Percentiles rank a stretch among this genome's conserved stretches.
phyloP scores from a whole-genome alignment of 2,329 filamentous ascomycete species.

The Cladosporium cucumerinum region DNA sequence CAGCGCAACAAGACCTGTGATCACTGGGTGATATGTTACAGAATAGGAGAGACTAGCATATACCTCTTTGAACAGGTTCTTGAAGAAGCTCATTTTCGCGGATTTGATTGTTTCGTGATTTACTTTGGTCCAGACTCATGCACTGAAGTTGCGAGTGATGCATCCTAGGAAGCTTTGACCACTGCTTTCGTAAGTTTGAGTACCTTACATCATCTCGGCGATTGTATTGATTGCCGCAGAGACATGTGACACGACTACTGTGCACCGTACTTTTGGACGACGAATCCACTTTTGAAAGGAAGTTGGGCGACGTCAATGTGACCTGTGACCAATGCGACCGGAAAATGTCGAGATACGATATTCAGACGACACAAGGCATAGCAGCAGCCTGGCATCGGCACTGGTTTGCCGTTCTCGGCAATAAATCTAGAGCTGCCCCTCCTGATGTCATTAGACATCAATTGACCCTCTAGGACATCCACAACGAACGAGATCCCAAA shows the following conservation, averaged over 20 bases:
- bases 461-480: neutral
- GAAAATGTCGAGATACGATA: neutral
- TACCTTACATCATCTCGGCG: neutral
- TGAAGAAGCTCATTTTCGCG: conserved; percentile 42
- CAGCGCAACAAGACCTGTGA: neutral
- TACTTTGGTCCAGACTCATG: neutral
- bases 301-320: neutral
- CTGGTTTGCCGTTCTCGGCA: neutral
- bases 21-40: neutral
- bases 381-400: neutral
- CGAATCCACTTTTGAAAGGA: neutral
- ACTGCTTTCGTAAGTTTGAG: neutral
- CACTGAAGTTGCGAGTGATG: conserved; percentile 1
- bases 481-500: neutral
- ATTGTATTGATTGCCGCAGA: neutral
- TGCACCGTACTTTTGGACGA: neutral
- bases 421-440: neutral
- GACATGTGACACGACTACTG: neutral
- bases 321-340: neutral
- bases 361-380: neutral
- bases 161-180: neutral
- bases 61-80: conserved; percentile 48
- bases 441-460: conserved; percentile 4
- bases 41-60: conserved; percentile 17
- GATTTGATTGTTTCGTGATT: neutral